These are phyloP conservation scores for Aspergillus nidulans DNA, from an alignment of 495 filamentous ascomycete species.

Conservation along the genomic window DNA sequence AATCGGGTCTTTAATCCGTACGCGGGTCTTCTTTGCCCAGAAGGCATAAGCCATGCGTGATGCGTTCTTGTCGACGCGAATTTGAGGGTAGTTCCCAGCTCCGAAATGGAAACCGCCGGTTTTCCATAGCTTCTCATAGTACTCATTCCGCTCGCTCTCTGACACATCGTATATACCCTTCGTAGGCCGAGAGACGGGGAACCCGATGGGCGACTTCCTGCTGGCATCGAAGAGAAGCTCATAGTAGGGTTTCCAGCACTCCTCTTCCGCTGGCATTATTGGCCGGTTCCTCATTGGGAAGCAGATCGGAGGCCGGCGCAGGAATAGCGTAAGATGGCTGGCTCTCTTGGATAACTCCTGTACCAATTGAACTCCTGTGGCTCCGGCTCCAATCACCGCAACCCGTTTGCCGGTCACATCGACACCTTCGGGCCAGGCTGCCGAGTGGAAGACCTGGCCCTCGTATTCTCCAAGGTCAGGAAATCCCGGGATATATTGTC, in stretches of 20 bases:
- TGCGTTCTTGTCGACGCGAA: constrained; percentile 36
- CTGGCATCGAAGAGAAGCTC: constrained; percentile 31
- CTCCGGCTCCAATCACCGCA: constrained; percentile 24
- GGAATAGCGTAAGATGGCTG: constrained; percentile 36
- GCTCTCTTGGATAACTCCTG: constrained; percentile 30
- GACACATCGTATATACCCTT: constrained; percentile 43
- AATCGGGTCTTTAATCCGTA: constrained; percentile 43
- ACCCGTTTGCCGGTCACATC: constrained; percentile 21
- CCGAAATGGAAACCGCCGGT: constrained; percentile 47
- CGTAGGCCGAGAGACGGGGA: constrained; percentile 35
- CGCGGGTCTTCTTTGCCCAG: constrained; percentile 48
- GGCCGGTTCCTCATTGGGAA: constrained; percentile 43
- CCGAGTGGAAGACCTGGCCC: constrained; percentile 17
- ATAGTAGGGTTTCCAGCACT: constrained; percentile 43
- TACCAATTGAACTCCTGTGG: constrained; percentile 25
- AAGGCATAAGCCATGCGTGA: constrained; percentile 49
- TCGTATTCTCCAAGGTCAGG: constrained; percentile 15
- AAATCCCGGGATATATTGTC: constrained; percentile 19
- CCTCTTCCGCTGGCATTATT: constrained; percentile 33
- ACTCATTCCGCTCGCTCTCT: constrained; percentile 38
- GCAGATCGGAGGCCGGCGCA: constrained; percentile 43
- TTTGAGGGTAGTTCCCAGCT: constrained; percentile 48
- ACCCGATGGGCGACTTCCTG: constrained; percentile 37
- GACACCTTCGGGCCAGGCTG: constrained; percentile 17
- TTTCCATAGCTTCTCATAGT: constrained; percentile 45